Base-by-base conservation (phyloP, 305 asterid genomes). In the Fraxinus velutina region DNA sequence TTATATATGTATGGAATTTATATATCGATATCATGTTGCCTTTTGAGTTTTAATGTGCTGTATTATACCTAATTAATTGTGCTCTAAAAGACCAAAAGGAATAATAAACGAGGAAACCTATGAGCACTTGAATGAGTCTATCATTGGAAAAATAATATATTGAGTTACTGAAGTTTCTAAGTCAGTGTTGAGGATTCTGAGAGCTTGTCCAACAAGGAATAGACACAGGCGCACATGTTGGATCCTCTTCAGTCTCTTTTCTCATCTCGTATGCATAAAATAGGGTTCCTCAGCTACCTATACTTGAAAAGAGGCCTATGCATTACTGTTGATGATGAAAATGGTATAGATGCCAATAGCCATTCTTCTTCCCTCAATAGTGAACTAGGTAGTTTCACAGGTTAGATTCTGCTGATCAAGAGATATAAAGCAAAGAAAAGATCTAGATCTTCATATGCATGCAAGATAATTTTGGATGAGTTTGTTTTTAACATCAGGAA, bases 281-380 rank as follows among this genome's bases (percentile, higher is more conserved):
- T 17, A 19, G 68, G 24, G 68, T 17, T 57, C 66, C 27, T 6
- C 66, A 17, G 27, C 27, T 6, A 55, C 27, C 2, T 17, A 8
- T n/a, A 62, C 76, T 78, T 52, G 66, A 12, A n/a, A 42, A 42
- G 66, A 47, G 36, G 33, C 17, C 9, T 47, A 36, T 47, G 27
- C 66, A 55, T 55, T 57, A 57, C 29, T 57, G 27, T 33, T 75
- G 50, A 72, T 39, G 55, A 52, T 15, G 21, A 8, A 60, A 73
- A 79, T 60, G 57, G 42, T 27, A 32, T 32, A 64, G 32, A 74
- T 62, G 77, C 80, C 76, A 60, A 73, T 74, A 10, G 68, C 36
- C 0, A 50, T 73, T n/a, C 24, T 36, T 6, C 55, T 83, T 3
- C 47, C 29, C 50, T 57, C 78, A 19, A 73, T 76, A 36, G 34